These are phyloP conservation scores for Ligustrum vulgare DNA, from an alignment of 257 asterid species.

Conservation along the genomic window DNA sequence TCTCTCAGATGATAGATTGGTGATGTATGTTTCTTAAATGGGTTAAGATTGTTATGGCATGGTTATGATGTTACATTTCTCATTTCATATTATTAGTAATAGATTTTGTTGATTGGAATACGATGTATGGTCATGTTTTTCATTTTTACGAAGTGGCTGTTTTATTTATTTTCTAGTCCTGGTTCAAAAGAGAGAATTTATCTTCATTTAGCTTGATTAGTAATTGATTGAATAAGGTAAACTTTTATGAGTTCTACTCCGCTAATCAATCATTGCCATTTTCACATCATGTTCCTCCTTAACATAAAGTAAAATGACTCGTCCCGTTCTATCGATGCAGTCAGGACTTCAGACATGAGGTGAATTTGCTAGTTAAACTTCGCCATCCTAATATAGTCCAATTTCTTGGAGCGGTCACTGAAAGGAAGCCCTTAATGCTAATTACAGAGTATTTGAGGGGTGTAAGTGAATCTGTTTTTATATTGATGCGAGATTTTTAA, in stretches of 20 bases:
- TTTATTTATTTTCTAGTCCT: not conserved
- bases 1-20: slow-evolving; percentile 94
- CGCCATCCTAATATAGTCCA: slow-evolving; percentile 99
- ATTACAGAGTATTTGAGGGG: slow-evolving; percentile 95
- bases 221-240: slow-evolving; percentile 7
- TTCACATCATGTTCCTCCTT: slow-evolving; percentile 21
- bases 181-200: slow-evolving; percentile 1
- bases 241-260: slow-evolving; percentile 1
- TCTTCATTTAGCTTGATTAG: not conserved
- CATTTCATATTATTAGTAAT: slow-evolving; percentile 2
- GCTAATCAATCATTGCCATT: not conserved
- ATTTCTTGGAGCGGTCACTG: slow-evolving; percentile 96
- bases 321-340: slow-evolving; percentile 42
- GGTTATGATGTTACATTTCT: slow-evolving; percentile 12
- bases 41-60: slow-evolving; percentile 5
- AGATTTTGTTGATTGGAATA: slow-evolving; percentile 3
- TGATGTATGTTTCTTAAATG: slow-evolving; percentile 57
- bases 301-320: slow-evolving; percentile 15
- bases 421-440: slow-evolving; percentile 90
- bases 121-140: not conserved
- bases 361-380: slow-evolving; percentile 93
- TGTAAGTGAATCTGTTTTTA: slow-evolving; percentile 48
- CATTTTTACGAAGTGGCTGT: not conserved
- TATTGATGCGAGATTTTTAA: not conserved
- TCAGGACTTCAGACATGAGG: slow-evolving; percentile 99